These are phyloP conservation scores for Brassica incana DNA, from an alignment of 345 rosid genomes.

Conservation along the genomic window DNA sequence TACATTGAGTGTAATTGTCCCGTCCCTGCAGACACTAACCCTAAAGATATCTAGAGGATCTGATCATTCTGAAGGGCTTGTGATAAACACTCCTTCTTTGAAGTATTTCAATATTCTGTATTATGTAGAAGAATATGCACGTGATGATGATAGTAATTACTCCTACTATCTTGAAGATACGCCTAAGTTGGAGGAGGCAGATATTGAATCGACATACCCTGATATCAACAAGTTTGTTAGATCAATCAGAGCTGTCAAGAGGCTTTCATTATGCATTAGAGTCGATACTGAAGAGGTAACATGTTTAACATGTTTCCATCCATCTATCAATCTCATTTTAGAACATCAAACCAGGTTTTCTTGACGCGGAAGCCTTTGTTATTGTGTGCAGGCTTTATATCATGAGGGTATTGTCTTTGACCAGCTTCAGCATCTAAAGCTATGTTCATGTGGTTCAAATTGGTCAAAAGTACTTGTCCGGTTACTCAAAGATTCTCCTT, in stretches of 20 bases:
- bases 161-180: not conserved
- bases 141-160: not conserved
- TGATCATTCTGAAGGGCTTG: not conserved
- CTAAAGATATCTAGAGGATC: not conserved
- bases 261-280: constrained; percentile 14
- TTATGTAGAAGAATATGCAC: not conserved
- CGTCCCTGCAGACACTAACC: constrained; percentile 8
- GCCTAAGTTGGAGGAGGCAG: constrained; percentile 10
- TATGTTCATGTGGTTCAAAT: not conserved
- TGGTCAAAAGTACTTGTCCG: constrained; percentile 8
- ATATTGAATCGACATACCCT: not conserved
- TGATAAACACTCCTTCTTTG: not conserved
- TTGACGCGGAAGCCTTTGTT: not conserved
- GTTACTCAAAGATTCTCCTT: constrained; percentile 12
- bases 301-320: not conserved
- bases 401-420: not conserved
- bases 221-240: not conserved
- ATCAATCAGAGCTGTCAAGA: not conserved
- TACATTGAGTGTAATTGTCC: not conserved
- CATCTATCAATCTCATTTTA: not conserved
- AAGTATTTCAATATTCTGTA: not conserved
- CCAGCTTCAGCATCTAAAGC: not conserved
- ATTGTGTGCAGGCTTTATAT: not conserved
- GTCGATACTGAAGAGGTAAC: not conserved
- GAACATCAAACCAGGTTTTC: not conserved